phyloP scores from a whole-genome alignment of 2,329 filamentous ascomycete species.

The Cercospora canescens region DNA sequence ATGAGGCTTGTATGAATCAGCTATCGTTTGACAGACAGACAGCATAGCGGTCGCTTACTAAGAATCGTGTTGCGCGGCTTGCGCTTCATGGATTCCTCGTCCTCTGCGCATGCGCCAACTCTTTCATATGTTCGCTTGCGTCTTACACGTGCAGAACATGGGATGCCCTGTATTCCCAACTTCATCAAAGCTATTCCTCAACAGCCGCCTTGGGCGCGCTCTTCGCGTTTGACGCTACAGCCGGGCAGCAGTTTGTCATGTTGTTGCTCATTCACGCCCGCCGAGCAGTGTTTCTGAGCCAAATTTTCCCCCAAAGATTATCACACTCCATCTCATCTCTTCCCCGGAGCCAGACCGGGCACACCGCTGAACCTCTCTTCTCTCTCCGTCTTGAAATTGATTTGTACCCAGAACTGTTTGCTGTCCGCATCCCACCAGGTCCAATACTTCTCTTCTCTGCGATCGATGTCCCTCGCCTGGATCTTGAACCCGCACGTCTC shows the following conservation, averaged over 20 bases:
- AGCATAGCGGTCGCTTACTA: neutral
- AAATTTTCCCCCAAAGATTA: neutral
- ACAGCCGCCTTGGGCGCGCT: neutral
- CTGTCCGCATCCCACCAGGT: constrained; percentile 93
- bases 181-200: neutral
- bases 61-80: neutral
- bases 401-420: constrained; percentile 96
- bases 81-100: neutral
- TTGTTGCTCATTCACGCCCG: neutral
- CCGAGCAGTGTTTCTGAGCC: neutral
- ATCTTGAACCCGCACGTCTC: constrained; percentile 97
- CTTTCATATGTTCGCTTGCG: neutral
- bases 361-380: constrained; percentile 81
- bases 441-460: constrained; percentile 85
- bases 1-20: neutral
- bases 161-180: neutral
- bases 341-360: constrained; percentile 59
- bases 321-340: constrained; percentile 22
- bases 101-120: neutral
- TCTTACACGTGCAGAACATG: neutral
- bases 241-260: neutral
- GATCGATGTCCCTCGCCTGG: constrained; percentile 88
- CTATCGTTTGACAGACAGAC: neutral
- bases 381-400: constrained; percentile 97
- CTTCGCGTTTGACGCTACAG: neutral